Evolutionary conservation across 441 rosid species (phyloP).

Genomic region (Gossypium trilobum): DNA sequence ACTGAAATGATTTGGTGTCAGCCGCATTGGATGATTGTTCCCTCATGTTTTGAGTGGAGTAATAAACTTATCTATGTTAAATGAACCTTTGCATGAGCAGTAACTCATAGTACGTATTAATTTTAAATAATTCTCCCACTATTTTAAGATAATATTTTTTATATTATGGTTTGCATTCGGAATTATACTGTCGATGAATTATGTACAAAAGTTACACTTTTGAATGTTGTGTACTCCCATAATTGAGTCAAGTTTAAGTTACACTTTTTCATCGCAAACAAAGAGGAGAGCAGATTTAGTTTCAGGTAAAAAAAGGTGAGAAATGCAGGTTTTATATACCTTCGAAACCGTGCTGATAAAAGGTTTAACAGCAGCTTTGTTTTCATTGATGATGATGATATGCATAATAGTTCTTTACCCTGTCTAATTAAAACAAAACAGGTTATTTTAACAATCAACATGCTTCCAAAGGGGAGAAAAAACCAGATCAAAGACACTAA

Average conservation of each 20-base stretch:
- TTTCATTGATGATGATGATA: neutral
- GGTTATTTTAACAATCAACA: no score
- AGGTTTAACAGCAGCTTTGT: neutral
- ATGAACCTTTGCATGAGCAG: slow-evolving; percentile 6
- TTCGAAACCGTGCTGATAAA: neutral
- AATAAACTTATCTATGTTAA: neutral
- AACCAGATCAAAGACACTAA: no score
- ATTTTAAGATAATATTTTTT: neutral
- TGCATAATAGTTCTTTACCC: no score
- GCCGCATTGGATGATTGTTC: no score
- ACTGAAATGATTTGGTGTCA: no score
- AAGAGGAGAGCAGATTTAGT: neutral
- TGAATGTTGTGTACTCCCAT: neutral
- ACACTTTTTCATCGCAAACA: neutral
- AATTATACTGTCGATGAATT: slow-evolving; percentile 6
- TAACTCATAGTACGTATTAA: neutral
- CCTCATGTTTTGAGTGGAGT: no score
- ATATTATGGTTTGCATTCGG: neutral
- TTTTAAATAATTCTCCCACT: neutral
- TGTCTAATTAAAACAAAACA: no score
- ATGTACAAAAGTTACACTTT: neutral
- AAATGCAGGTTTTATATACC: neutral
- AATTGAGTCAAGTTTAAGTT: neutral
- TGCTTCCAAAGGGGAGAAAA: no score
- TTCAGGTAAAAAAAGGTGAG: neutral